Evolutionary conservation across 179 eudicot species (phyloP).

Genomic region (Beta corolliflora): DNA sequence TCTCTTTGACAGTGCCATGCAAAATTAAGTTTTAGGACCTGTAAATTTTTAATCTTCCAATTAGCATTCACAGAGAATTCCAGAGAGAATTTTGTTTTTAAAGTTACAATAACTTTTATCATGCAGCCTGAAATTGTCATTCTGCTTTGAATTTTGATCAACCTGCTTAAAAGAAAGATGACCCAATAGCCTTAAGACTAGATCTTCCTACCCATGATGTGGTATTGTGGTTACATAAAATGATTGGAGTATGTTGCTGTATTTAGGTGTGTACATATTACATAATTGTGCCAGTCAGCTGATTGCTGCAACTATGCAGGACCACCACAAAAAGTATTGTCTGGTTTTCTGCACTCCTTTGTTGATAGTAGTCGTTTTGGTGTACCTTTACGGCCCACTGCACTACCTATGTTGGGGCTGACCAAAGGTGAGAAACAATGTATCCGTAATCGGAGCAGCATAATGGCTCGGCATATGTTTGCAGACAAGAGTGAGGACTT

Average conservation of each 20-base stretch:
- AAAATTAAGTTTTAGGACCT: no score
- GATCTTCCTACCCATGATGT: not conserved
- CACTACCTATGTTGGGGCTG: slow-evolving; percentile 85
- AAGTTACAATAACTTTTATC: no score
- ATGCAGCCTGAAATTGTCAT: no score
- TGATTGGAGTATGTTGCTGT: not conserved
- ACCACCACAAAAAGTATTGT: slow-evolving; percentile 89
- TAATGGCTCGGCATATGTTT: slow-evolving; percentile 94
- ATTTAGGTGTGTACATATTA: not conserved
- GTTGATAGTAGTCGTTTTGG: slow-evolving; percentile 74
- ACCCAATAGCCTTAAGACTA: not conserved
- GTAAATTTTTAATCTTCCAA: no score
- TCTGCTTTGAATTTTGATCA: no score
- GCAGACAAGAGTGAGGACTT: slow-evolving; percentile 95
- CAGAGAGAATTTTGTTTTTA: no score
- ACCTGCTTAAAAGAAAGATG: not conserved
- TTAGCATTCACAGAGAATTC: no score
- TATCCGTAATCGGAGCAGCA: slow-evolving; percentile 92
- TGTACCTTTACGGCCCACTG: slow-evolving; percentile 68
- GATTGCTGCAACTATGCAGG: slow-evolving; percentile 49
- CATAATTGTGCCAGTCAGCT: not conserved
- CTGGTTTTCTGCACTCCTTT: slow-evolving; percentile 90
- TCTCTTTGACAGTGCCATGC: no score
- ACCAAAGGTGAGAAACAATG: slow-evolving; percentile 92
- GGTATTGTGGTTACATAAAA: not conserved